These are phyloP conservation scores for Dioscorea dumetorum DNA, from an alignment of 106 monocot species.

Conservation along the genomic window DNA sequence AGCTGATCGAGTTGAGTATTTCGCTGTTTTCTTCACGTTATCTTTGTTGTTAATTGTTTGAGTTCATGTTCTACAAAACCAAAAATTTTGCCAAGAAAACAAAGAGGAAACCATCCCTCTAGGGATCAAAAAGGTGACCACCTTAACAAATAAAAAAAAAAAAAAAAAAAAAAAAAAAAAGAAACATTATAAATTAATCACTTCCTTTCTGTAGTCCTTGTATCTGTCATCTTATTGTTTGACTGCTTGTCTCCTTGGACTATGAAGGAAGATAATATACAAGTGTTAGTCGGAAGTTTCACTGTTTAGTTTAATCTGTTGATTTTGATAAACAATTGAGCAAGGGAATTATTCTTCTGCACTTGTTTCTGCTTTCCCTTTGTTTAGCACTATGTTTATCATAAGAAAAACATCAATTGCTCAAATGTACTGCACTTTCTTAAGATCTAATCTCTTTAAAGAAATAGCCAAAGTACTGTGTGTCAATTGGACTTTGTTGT, in stretches of 20 bases:
- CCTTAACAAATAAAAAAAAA: too few relatives aligned
- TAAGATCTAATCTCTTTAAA: too few relatives aligned
- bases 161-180: too few relatives aligned
- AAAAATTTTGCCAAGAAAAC: slow-evolving; percentile 11
- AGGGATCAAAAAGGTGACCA: slow-evolving; percentile 12
- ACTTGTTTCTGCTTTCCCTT: slow-evolving; percentile 1
- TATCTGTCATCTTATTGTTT: slow-evolving; percentile 33
- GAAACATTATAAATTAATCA: neutral
- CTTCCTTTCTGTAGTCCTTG: slow-evolving; percentile 11
- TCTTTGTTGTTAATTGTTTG: slow-evolving; percentile 15
- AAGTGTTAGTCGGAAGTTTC: slow-evolving; percentile 25
- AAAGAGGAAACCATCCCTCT: slow-evolving; percentile 5
- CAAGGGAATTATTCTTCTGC: slow-evolving; percentile 8
- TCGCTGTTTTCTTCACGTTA: neutral
- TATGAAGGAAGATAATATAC: neutral
- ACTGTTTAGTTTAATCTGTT: neutral
- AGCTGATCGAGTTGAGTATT: neutral
- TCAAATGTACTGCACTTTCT: neutral
- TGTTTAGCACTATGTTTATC: neutral
- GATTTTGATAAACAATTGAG: slow-evolving; percentile 2
- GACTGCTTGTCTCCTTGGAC: slow-evolving; percentile 42
- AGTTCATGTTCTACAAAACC: slow-evolving; percentile 1
- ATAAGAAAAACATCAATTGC: neutral
- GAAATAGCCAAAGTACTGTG: neutral
- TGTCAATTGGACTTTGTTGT: slow-evolving; percentile 2